Conservation (phyloP, 257 asterid genomes). For the Agastache rugosa region DNA sequence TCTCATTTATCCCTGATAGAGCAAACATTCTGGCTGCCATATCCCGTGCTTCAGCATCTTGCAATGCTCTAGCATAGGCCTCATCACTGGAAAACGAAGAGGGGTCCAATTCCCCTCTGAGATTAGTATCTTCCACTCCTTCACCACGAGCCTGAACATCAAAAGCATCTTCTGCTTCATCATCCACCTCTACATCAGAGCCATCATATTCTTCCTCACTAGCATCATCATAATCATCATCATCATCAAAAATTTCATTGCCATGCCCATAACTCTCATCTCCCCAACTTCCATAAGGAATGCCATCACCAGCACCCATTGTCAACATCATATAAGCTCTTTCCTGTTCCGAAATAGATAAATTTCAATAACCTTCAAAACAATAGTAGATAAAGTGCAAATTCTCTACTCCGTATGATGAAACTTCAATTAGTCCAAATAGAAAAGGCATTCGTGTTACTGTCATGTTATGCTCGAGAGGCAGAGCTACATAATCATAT, state of each 20-base stretch:
- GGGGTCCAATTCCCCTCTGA: conserved; percentile 71
- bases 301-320: conserved; percentile 60
- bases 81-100: conserved; percentile 86
- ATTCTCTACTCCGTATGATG: background rate
- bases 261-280: conserved; percentile 62
- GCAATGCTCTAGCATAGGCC: conserved; percentile 97
- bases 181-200: conserved; percentile 63
- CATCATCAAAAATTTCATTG: conserved; percentile 58
- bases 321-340: conserved; percentile 94
- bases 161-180: conserved; percentile 71
- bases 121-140: conserved; percentile 57
- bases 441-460: background rate
- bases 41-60: conserved; percentile 94
- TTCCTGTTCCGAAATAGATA: conserved; percentile 57
- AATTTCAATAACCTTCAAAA: background rate
- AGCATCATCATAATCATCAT: conserved; percentile 58
- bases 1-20: conserved; percentile 74
- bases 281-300: conserved; percentile 83
- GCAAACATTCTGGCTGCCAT: conserved; percentile 91
- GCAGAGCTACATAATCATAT: conserved; percentile 7
- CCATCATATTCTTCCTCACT: conserved; percentile 76
- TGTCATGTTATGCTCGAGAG: too few relatives aligned
- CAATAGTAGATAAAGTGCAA: background rate
- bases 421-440: background rate
- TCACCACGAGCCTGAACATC: conserved; percentile 68